Percentiles rank a stretch among this genome's conserved stretches.
phyloP scores from a whole-genome alignment of 768 basidiomycete genomes.

The Hygrophorus pudorinus region DNA sequence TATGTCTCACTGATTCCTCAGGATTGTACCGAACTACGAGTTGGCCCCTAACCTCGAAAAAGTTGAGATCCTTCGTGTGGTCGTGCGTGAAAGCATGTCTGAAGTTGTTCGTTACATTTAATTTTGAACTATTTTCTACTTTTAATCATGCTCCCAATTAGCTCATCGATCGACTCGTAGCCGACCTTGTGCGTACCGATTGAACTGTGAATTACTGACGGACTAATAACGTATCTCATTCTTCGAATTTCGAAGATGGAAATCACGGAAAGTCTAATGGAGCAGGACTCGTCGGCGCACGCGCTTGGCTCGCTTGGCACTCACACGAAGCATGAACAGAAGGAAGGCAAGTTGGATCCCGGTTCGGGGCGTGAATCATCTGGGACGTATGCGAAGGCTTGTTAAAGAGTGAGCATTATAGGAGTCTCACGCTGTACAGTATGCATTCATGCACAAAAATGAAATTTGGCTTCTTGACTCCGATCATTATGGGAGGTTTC shows the following conservation, averaged over 20 bases:
- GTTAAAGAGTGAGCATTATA: slow-evolving; percentile 36
- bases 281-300: slow-evolving; percentile 37
- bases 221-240: not conserved
- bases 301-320: slow-evolving; percentile 35
- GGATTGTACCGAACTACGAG: slow-evolving; percentile 45
- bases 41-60: slow-evolving; percentile 43
- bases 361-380: slow-evolving; percentile 37
- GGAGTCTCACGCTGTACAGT: too few relatives aligned
- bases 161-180: slow-evolving; percentile 55
- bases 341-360: slow-evolving; percentile 35
- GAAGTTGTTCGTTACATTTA: slow-evolving; percentile 26
- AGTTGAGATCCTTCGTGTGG: slow-evolving; percentile 54
- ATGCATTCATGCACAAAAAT: too few relatives aligned
- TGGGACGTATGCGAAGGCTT: slow-evolving; percentile 62
- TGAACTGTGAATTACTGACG: slow-evolving; percentile 6
- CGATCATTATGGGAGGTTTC: slow-evolving; percentile 47
- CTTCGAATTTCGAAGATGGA: slow-evolving; percentile 52
- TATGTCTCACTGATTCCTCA: slow-evolving; percentile 5
- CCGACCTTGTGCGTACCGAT: slow-evolving; percentile 49
- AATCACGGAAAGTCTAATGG: slow-evolving; percentile 48
- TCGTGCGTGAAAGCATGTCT: slow-evolving; percentile 50
- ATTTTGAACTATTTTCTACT: slow-evolving; percentile 25
- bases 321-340: slow-evolving; percentile 26
- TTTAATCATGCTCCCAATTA: slow-evolving; percentile 39
- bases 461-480: too few relatives aligned